phyloP scores from a whole-genome alignment of 75 land plant species.

The Selaginella moellendorffii region DNA sequence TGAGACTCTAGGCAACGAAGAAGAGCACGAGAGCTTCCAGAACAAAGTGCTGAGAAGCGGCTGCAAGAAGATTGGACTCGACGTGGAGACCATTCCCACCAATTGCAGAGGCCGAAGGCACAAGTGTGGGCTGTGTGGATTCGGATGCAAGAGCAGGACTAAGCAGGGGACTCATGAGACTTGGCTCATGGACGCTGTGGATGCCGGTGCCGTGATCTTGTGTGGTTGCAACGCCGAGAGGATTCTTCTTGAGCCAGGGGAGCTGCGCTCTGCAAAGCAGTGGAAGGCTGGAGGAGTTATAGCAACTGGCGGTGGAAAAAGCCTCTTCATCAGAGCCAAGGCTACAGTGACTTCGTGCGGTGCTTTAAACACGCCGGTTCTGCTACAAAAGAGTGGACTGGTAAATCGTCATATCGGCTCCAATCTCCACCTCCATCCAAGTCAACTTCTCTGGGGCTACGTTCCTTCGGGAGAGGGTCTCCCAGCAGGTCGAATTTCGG shows the following conservation, averaged over 20 bases:
- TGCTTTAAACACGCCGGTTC: conserved; percentile 49
- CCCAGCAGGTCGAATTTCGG: no score
- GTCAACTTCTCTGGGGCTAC: conserved; percentile 52
- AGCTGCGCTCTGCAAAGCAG: background rate
- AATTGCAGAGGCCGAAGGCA: conserved; percentile 15
- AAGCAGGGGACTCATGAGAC: conserved; percentile 45
- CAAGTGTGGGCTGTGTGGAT: conserved; percentile 66
- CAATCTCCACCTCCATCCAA: conserved; percentile 61
- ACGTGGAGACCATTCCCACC: background rate
- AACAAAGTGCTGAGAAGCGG: background rate
- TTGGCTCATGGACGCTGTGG: background rate
- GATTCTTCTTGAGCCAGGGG: conserved; percentile 20
- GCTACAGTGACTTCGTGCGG: conserved; percentile 61
- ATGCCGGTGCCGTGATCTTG: background rate
- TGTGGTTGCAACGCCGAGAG: conserved; percentile 6
- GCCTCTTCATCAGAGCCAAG: conserved; percentile 32
- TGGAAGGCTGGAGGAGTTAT: conserved; percentile 36
- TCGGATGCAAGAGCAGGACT: conserved; percentile 53
- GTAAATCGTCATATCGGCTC: conserved; percentile 50
- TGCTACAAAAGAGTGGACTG: conserved; percentile 46
- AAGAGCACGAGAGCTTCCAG: conserved; percentile 1
- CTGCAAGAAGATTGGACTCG: background rate
- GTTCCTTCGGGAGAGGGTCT: background rate
- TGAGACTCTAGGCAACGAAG: conserved; percentile 3
- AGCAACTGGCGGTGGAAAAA: conserved; percentile 16